A percentile compares a stretch with the other conserved stretches of the same genome.
phyloP scores from a whole-genome alignment of 768 basidiomycete species.

The Baorangia bicolor region DNA sequence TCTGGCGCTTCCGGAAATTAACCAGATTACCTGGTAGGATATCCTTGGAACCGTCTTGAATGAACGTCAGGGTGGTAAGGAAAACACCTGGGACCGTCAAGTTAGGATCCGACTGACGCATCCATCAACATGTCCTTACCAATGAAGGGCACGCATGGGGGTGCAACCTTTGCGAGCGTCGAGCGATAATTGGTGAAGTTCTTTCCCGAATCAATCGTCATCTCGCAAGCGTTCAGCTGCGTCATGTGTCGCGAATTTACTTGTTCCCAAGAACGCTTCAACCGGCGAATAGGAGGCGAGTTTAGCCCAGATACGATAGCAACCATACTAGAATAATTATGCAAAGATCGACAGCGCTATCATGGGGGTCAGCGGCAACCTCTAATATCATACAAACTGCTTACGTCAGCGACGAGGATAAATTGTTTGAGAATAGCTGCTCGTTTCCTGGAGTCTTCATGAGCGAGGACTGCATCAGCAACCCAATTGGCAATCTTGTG shows the following conservation, averaged over 20 bases:
- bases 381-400: conserved; percentile 29
- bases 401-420: conserved; percentile 86
- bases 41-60: conserved; percentile 95
- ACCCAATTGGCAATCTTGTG: conserved; percentile 90
- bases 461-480: conserved; percentile 73
- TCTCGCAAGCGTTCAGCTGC: conserved; percentile 77
- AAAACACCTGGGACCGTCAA: conserved; percentile 69
- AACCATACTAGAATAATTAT: conserved; percentile 97
- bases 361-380: conserved; percentile 1
- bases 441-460: conserved; percentile 82
- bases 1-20: conserved; percentile 95
- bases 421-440: conserved; percentile 85
- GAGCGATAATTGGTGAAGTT: conserved; percentile 93
- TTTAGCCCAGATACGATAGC: conserved; percentile 94
- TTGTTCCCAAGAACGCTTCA: conserved; percentile 93
- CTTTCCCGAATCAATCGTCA: conserved; percentile 88
- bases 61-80: conserved; percentile 94
- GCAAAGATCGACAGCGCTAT: conserved; percentile 83
- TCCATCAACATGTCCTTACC: conserved; percentile 48
- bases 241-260: conserved; percentile 73
- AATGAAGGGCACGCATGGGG: conserved; percentile 96
- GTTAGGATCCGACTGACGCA: not conserved
- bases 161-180: conserved; percentile 76
- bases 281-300: conserved; percentile 86
- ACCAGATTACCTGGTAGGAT: conserved; percentile 73